Base-by-base conservation (phyloP, 306 rosid genomes). In the Medicago ruthenica region DNA sequence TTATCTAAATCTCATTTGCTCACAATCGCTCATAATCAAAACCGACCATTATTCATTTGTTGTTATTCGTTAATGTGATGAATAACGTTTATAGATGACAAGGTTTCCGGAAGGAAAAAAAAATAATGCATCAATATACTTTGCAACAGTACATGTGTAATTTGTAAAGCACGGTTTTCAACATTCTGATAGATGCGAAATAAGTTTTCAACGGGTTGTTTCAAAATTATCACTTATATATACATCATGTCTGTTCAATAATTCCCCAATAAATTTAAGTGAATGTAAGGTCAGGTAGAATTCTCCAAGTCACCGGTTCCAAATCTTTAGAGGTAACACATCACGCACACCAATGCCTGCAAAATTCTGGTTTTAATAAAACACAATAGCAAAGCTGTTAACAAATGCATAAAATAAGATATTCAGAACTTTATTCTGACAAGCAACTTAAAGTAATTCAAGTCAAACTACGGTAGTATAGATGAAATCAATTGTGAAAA, bases 301-400 rank as follows among this genome's bases (percentile, higher is more conserved):
- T 65, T 76, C 83, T 76, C 82, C 86, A 40, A 54, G 68, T 27
- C 79, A 71, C 77, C 74, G 82, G 55, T 75, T 82, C 80, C 77
- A 84, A 65, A 66, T 83, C 90, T 87, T 88, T 76, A 79, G 20
- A 71, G 75, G 74, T 82, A 76, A 70, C 80, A 51, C 79, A 58
- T 70, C 57, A 65, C 40, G 71, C 62, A 63, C 80, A 74, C 45
- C 62, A 78, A 34, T 44, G 87, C 85, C 89, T 82, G 87, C 88
- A 77, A 86, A 81, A 77, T 45, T 67, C 73, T 55, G 77, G 80
- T 54, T 78, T 71, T 47, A 68, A 57, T 54, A 65, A 83, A 71
- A 53, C 40, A 58, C 18, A 55, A 62, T 39, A 72, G 53, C 57
- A 67, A 17, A 64, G 61, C 36, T 66, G 74, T 40, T 34, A 47